Percentiles rank a stretch among this genome's conserved stretches.
phyloP scores from a whole-genome alignment of 768 basidiomycete species.

The Sporobolomyces roseus region DNA sequence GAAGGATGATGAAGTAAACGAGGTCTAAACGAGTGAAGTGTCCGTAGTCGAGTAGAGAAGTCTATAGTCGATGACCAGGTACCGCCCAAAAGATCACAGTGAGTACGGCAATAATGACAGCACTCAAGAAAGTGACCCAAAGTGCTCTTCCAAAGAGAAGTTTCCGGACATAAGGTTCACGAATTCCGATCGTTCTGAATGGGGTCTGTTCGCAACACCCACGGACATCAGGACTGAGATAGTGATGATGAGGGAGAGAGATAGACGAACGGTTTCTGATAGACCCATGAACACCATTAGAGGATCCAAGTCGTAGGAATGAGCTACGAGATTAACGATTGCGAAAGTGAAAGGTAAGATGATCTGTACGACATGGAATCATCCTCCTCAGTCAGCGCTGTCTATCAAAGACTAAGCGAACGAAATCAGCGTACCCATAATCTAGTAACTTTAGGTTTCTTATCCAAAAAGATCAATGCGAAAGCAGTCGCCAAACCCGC shows the following conservation, averaged over 20 bases:
- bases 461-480: conserved; percentile 87
- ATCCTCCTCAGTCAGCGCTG: neutral
- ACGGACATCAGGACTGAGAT: neutral
- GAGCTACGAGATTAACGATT: conserved; percentile 82
- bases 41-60: neutral
- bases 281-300: conserved; percentile 87
- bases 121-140: conserved; percentile 63
- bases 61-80: conserved; percentile 79
- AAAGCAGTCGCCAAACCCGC: conserved; percentile 88
- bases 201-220: conserved; percentile 57
- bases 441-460: conserved; percentile 82
- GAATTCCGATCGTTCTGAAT: conserved; percentile 85
- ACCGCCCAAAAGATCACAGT: conserved; percentile 94
- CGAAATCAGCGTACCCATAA: conserved; percentile 75
- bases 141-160: conserved; percentile 82
- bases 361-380: conserved; percentile 57
- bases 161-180: conserved; percentile 90
- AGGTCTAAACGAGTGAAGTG: neutral
- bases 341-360: conserved; percentile 91
- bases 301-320: conserved; percentile 96
- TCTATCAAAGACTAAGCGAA: neutral
- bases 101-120: conserved; percentile 69
- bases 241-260: neutral
- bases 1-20: no score
- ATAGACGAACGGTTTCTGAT: conserved; percentile 65